Base-by-base conservation (phyloP, 2,329 filamentous ascomycete species). In the Seiridium unicorne region DNA sequence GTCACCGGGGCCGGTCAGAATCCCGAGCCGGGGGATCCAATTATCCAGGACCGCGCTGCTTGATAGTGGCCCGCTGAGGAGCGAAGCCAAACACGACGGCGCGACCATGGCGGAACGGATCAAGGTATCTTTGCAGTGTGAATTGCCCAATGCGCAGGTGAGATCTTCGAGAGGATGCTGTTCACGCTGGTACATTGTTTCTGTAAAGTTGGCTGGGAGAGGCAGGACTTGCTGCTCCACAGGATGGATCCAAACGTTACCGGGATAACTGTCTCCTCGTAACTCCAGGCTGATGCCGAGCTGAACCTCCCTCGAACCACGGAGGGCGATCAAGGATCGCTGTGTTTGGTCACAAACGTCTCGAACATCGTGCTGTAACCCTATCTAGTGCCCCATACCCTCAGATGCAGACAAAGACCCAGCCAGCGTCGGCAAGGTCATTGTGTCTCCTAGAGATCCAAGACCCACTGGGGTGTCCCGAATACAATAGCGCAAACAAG, bases 1-100 rank as follows among this genome's bases (percentile, higher is more conserved):
- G 63, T 64, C 65, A 67, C 35, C 42, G 68, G 67, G 65, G 58
- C 18, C 31, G 53, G 36, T 44, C 36, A 38, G 54, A 56, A 34
- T 35, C 35, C 34, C 49, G 31, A 51, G 18, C 49, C 49, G 49
- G 36, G 49, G 34, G 34, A 34, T 34, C 18, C 31, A 34, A 38
- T 51, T 35, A 35, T 34, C 26, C 26, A 51, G 48, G 32, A 34
- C 31, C 49, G 49, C 49, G 31, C 18, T 51, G 49, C 32, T 35
- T 35, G 49, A 9, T 35, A 35, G 49, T 35, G 32, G 32, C 32
- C 36, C 36, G n/a, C 31, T 34, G 18, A 51, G 13, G 36, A 11
- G 31, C 10, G n/a, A 32, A 35, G 32, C 49, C 35, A 51, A 34
- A 51, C 35, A 13, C 32, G 49, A 51, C 49, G 49, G 34, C 34